phyloP scores from a whole-genome alignment of 2,329 filamentous ascomycete species.

The Dichotomopilus funicola region DNA sequence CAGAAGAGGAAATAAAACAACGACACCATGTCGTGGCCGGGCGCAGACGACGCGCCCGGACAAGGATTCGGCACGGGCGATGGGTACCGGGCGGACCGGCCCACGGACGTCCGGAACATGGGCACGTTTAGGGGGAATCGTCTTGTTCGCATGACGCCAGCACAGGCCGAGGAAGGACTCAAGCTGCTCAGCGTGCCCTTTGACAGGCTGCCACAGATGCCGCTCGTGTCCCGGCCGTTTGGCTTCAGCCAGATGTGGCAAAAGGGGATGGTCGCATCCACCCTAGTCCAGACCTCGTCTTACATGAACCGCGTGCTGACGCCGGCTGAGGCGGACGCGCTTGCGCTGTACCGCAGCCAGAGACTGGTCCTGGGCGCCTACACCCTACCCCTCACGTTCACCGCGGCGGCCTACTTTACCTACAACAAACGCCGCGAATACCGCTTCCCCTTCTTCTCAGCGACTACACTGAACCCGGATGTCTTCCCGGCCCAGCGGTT shows the following conservation, averaged over 20 bases:
- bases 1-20: too few relatives aligned
- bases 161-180: conserved; percentile 4
- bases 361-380: conserved; percentile 5
- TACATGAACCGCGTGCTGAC: conserved; percentile 8
- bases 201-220: conserved; percentile 18
- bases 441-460: conserved; percentile 21
- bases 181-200: conserved; percentile 15
- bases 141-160: background rate
- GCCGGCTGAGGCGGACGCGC: conserved; percentile 15
- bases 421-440: conserved; percentile 10
- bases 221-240: conserved; percentile 13
- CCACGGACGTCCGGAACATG: background rate
- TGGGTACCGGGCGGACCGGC: conserved; percentile 1
- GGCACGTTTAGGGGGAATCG: background rate
- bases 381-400: conserved; percentile 2
- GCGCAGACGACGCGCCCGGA: conserved; percentile 2
- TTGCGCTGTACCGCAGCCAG: conserved; percentile 13
- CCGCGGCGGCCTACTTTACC: conserved; percentile 7
- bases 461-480: conserved; percentile 13
- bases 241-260: conserved; percentile 10
- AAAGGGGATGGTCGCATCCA: conserved; percentile 1
- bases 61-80: background rate
- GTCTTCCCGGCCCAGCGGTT: conserved; percentile 14
- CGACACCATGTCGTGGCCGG: conserved; percentile 12
- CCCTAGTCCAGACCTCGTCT: conserved; percentile 1